Percentiles rank a stretch among this genome's conserved stretches.
Conservation (phyloP, 164 flowering plant species). For the Vitis amurensis region DNA sequence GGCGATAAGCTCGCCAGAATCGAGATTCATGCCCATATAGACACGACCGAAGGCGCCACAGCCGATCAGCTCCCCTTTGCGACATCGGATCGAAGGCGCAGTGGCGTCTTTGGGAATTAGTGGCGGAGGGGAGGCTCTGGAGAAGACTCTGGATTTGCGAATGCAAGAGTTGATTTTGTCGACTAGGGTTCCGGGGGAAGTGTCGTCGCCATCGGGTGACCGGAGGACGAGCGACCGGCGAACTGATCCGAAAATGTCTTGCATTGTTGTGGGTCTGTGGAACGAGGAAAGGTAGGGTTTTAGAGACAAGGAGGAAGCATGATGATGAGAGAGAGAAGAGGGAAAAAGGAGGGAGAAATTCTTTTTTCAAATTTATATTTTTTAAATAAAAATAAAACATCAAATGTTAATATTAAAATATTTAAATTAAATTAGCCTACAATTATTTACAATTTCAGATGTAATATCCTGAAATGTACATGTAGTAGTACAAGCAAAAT, state of each 20-base stretch:
- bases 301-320: slow-evolving; percentile 7
- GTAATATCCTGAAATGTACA: too few species aligned
- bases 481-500: too few species aligned
- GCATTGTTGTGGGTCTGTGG: slow-evolving; percentile 18
- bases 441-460: too few species aligned
- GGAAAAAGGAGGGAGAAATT: slow-evolving; percentile 13
- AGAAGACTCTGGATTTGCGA: slow-evolving; percentile 39
- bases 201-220: slow-evolving; percentile 17
- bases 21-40: slow-evolving; percentile 98
- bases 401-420: not conserved
- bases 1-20: slow-evolving; percentile 96
- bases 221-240: slow-evolving; percentile 49
- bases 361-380: slow-evolving; percentile 4
- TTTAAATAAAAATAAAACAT: slow-evolving; percentile 2
- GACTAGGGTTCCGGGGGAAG: slow-evolving; percentile 21
- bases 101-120: not conserved
- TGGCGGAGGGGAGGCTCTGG: slow-evolving; percentile 21
- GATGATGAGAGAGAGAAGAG: slow-evolving; percentile 19
- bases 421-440: too few species aligned
- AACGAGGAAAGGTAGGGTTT: not conserved
- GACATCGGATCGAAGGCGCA: slow-evolving; percentile 71
- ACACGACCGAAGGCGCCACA: slow-evolving; percentile 96
- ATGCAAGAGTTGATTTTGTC: slow-evolving; percentile 45
- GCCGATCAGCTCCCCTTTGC: slow-evolving; percentile 92
- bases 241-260: slow-evolving; percentile 46